A percentile compares a stretch with the other conserved stretches of the same genome.
Conservation (phyloP, 305 asterid species). For the Solanum hybrid region DNA sequence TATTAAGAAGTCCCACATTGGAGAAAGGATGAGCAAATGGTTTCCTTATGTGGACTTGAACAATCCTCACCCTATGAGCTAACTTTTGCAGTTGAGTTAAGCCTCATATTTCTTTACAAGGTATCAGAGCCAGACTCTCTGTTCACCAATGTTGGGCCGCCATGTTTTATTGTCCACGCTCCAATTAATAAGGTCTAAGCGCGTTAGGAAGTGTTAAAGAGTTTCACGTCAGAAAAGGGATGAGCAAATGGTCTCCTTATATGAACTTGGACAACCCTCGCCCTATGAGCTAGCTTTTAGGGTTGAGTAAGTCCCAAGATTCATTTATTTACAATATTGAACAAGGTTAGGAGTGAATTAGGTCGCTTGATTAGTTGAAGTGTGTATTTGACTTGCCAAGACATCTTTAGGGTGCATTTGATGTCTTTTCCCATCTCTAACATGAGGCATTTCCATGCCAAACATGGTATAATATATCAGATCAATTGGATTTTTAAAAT, state of each 20-base stretch:
- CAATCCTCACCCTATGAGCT: neutral
- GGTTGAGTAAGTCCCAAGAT: neutral
- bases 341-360: neutral
- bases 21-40: neutral
- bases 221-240: neutral
- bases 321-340: neutral
- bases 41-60: neutral
- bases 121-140: neutral
- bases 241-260: neutral
- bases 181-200: neutral
- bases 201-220: neutral
- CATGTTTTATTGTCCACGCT: neutral
- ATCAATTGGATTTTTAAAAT: neutral
- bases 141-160: neutral
- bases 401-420: neutral
- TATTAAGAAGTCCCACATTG: neutral
- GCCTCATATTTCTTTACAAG: neutral
- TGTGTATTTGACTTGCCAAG: neutral
- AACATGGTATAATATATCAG: neutral
- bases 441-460: neutral
- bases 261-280: neutral
- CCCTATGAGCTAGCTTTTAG: neutral
- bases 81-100: neutral
- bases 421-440: neutral
- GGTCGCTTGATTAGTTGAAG: neutral